Percentiles rank a stretch among this genome's conserved stretches.
Evolutionary conservation across 2,329 filamentous ascomycete genomes (phyloP).

Genomic region (Talaromyces atroroseus): DNA sequence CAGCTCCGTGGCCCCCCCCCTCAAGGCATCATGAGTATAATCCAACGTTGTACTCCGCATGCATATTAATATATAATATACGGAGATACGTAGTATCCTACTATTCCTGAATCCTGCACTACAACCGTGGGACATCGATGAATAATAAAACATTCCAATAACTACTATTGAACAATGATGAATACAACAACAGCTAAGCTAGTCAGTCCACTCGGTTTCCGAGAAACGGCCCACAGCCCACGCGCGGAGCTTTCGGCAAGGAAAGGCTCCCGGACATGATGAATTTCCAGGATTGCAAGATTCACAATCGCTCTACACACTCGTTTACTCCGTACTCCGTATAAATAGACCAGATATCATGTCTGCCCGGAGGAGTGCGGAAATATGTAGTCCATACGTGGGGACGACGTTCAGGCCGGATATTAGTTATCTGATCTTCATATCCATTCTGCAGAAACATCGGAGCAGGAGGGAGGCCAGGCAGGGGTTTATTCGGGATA

Average conservation of each 20-base stretch:
- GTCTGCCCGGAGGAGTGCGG: background rate
- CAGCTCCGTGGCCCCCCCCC: background rate
- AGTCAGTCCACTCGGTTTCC: background rate
- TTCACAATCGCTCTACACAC: too few species aligned
- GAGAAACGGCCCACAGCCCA: slow-evolving; percentile 2
- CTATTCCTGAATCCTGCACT: background rate
- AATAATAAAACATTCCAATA: background rate
- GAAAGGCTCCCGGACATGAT: background rate
- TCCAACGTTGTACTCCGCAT: too few species aligned
- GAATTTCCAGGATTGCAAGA: background rate
- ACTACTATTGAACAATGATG: too few species aligned
- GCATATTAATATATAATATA: too few species aligned
- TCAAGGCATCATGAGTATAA: too few species aligned
- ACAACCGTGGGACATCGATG: background rate
- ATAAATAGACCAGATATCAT: background rate
- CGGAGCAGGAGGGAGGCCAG: background rate
- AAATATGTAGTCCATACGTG: too few species aligned
- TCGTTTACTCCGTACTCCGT: slow-evolving; percentile 1
- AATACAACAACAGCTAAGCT: background rate
- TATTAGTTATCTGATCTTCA: too few species aligned
- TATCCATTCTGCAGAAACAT: background rate
- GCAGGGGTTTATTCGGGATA: slow-evolving; percentile 3
- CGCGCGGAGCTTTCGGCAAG: slow-evolving; percentile 7
- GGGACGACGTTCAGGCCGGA: too few species aligned
- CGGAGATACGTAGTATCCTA: background rate